Conservation (phyloP, 768 basidiomycete genomes). For the Agrocybe pediades region DNA sequence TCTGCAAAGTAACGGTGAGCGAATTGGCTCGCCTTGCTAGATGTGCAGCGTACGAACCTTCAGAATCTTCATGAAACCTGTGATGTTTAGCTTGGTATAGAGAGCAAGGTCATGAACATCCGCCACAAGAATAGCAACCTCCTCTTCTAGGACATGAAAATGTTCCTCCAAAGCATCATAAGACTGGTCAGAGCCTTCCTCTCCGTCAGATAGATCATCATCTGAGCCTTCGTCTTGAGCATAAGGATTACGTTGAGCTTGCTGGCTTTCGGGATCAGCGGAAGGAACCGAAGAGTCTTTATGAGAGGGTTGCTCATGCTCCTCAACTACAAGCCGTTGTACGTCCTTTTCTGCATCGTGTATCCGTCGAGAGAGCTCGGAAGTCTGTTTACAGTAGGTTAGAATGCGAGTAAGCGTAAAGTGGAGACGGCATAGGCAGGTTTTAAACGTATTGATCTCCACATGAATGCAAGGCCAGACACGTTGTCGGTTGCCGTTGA, state of each 20-base stretch:
- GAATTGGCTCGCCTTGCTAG: background rate
- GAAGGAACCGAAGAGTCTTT: slow-evolving; percentile 21
- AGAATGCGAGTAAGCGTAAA: background rate
- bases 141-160: slow-evolving; percentile 88
- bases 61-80: slow-evolving; percentile 97
- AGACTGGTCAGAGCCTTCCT: slow-evolving; percentile 45
- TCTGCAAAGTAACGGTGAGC: slow-evolving; percentile 43
- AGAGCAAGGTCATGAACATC: slow-evolving; percentile 90
- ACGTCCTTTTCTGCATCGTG: slow-evolving; percentile 82
- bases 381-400: slow-evolving; percentile 49
- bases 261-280: slow-evolving; percentile 63
- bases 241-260: slow-evolving; percentile 39
- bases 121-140: slow-evolving; percentile 92
- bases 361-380: slow-evolving; percentile 82
- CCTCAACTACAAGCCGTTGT: slow-evolving; percentile 70
- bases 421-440: background rate
- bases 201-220: slow-evolving; percentile 54
- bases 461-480: background rate
- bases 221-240: slow-evolving; percentile 73
- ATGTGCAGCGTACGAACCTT: slow-evolving; percentile 54
- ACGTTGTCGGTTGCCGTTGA: background rate
- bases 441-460: background rate
- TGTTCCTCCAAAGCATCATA: slow-evolving; percentile 81
- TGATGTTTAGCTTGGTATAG: slow-evolving; percentile 95
- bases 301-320: slow-evolving; percentile 28